Evolutionary conservation across 768 basidiomycete genomes (phyloP), one percentile per base, ranked within the genome.

Genomic region (Suillus ampliporus): DNA sequence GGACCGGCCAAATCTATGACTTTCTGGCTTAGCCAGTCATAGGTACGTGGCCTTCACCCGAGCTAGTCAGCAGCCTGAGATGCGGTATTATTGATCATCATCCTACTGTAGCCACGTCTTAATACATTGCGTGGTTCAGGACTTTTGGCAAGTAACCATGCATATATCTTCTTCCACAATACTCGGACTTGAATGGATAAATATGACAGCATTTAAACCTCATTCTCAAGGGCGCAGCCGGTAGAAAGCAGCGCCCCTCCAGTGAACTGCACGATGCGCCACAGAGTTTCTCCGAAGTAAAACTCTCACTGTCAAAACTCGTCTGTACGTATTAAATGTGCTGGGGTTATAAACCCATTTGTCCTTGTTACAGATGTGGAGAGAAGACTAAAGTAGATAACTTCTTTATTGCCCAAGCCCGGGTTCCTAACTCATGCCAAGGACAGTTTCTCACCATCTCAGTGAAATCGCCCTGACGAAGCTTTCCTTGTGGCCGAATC

Each of bases 361-460:
- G 50, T 51, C 28, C 9, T 51, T 28, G 11, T 51, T 26, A 28
- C 50, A 31, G 31, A 17, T 34, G 4, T 19, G 48, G 17, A 4
- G 48, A 28, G 48, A 17, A 50, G 8, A 28, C 15, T 26, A 47
- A n/a, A n/a, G n/a, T n/a, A 28, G 2, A 2, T 4, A 4, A 28
- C 19, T 9, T 5, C 15, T 17, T 50, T 8, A 17, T 51, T 51
- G 31, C 31, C 5, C 11, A 13, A 28, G 48, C 4, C 28, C 4
- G 21, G 10, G 19, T 19, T 48, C 10, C 11, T 19, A 10, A 51
- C 50, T 34, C 31, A 31, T n/a, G 28, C 19, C 31, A 31, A 19
- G 11, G 31, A 53, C 31, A 3, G 26, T 46, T 64, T 62, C 63
- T 43, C 61, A 62, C 61, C n/a, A 10, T 62, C 15, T 43, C 63